Conservation (phyloP, 805 yeast species). For the Jamesozyma rosinii region DNA sequence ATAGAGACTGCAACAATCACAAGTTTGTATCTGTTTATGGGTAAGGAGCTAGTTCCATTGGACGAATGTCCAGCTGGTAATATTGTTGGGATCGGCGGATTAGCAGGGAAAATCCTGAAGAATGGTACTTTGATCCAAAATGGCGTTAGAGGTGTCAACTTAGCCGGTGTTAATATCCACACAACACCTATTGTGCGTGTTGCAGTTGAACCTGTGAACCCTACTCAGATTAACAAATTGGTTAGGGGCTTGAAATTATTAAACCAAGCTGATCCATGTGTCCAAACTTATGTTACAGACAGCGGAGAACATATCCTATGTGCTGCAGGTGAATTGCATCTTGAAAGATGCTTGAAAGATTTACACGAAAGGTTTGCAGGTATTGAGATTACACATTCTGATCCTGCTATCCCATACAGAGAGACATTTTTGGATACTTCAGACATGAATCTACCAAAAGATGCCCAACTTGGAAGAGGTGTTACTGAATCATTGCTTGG, state of each 20-base stretch:
- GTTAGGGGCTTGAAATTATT: conserved; percentile 71
- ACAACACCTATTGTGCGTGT: conserved; percentile 91
- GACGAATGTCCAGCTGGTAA: conserved; percentile 87
- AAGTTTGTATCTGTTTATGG: conserved; percentile 79
- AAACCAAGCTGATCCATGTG: conserved; percentile 90
- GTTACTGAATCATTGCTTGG: conserved; percentile 44
- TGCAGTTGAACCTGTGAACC: conserved; percentile 90
- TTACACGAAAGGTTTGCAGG: conserved; percentile 86
- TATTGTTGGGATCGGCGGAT: conserved; percentile 87
- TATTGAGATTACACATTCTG: conserved; percentile 73
- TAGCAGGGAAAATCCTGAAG: conserved; percentile 72
- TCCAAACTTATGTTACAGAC: conserved; percentile 74
- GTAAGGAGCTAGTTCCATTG: conserved; percentile 73
- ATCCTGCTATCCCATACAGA: conserved; percentile 89
- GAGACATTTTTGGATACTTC: conserved; percentile 59
- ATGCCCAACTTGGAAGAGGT: conserved; percentile 41
- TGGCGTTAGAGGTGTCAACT: conserved; percentile 52
- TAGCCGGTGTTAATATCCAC: conserved; percentile 65
- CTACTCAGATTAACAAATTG: conserved; percentile 63
- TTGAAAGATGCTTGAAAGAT: conserved; percentile 90
- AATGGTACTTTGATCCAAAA: conserved; percentile 72
- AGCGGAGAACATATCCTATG: conserved; percentile 89
- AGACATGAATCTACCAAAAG: conserved; percentile 44
- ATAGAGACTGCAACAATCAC: conserved; percentile 50
- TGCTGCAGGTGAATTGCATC: conserved; percentile 93